Conservation (phyloP, 2,329 filamentous ascomycete species). For the Rutstroemia sp. region DNA sequence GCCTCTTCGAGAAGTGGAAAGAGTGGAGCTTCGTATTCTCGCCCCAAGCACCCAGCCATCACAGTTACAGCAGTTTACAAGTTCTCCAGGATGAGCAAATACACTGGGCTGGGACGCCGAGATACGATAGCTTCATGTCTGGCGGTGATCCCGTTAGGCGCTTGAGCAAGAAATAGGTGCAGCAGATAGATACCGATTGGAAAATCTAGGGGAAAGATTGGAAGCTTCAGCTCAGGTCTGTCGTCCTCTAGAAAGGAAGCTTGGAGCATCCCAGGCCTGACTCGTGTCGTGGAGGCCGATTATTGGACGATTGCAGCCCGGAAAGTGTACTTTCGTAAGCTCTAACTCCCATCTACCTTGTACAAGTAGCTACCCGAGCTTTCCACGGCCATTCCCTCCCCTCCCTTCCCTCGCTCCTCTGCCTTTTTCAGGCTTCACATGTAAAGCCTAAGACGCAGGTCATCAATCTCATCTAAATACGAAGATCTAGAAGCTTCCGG, state of each 20-base stretch:
- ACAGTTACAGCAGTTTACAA: neutral
- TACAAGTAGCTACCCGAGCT: too few species aligned
- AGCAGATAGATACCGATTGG: neutral
- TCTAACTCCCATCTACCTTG: too few species aligned
- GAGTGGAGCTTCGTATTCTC: neutral
- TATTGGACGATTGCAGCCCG: neutral
- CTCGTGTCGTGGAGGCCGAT: neutral
- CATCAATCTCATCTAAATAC: too few species aligned
- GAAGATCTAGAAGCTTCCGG: too few species aligned
- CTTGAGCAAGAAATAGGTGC: too few species aligned
- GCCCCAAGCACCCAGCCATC: neutral
- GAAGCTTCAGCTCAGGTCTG: neutral
- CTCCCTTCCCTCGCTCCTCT: too few species aligned
- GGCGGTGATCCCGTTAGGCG: too few species aligned
- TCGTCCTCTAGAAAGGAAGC: neutral
- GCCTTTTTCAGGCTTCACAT: too few species aligned
- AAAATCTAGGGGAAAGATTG: neutral
- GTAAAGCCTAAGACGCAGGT: too few species aligned
- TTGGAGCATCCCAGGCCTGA: neutral
- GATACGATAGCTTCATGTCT: too few species aligned
- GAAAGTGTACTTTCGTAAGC: too few species aligned
- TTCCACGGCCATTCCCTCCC: too few species aligned
- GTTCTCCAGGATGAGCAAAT: neutral
- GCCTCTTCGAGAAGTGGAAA: neutral
- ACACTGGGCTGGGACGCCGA: neutral